Percentiles rank a stretch among this genome's conserved stretches.
Evolutionary conservation across 2,329 filamentous ascomycete genomes (phyloP).

Genomic region (Mycosphaerella sp.): DNA sequence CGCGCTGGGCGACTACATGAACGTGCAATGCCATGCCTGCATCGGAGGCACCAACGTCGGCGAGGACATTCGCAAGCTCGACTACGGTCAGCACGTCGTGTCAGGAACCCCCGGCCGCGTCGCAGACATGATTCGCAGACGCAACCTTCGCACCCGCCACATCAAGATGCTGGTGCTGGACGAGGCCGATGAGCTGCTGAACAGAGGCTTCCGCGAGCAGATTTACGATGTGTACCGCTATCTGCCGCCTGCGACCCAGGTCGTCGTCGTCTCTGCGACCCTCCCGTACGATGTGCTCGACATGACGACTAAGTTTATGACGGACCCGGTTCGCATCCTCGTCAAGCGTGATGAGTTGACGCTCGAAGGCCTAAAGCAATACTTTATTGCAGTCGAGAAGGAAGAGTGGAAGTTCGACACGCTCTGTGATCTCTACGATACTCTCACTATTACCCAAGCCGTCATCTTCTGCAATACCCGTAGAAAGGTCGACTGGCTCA

Average conservation of each 20-base stretch:
- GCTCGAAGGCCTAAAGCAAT: constrained; percentile 94
- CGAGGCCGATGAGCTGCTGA: constrained; percentile 72
- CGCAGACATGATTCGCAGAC: constrained; percentile 72
- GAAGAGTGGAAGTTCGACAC: constrained; percentile 99
- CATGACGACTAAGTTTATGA: constrained; percentile 99
- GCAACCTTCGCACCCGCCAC: constrained; percentile 64
- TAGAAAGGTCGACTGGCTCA: constrained; percentile 98
- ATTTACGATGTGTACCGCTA: constrained; percentile 99
- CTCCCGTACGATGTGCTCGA: constrained; percentile 96
- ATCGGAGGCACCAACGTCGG: constrained; percentile 97
- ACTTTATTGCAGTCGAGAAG: constrained; percentile 98
- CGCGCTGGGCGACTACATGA: constrained; percentile 99
- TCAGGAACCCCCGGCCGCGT: constrained; percentile 97
- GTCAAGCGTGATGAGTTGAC: constrained; percentile 99
- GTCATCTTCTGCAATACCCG: constrained; percentile 99
- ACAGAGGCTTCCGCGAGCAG: constrained; percentile 94
- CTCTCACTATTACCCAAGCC: constrained; percentile 94
- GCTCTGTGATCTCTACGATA: constrained; percentile 96
- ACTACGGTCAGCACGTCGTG: constrained; percentile 96
- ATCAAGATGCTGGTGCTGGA: constrained; percentile 76
- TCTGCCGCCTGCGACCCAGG: constrained; percentile 90
- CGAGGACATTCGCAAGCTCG: constrained; percentile 94
- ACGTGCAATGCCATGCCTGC: constrained; percentile 97
- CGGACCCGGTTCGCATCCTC: constrained; percentile 88
- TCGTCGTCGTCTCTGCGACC: constrained; percentile 96